phyloP scores from a whole-genome alignment of 768 basidiomycete genomes.

The Lactarius evosmus region DNA sequence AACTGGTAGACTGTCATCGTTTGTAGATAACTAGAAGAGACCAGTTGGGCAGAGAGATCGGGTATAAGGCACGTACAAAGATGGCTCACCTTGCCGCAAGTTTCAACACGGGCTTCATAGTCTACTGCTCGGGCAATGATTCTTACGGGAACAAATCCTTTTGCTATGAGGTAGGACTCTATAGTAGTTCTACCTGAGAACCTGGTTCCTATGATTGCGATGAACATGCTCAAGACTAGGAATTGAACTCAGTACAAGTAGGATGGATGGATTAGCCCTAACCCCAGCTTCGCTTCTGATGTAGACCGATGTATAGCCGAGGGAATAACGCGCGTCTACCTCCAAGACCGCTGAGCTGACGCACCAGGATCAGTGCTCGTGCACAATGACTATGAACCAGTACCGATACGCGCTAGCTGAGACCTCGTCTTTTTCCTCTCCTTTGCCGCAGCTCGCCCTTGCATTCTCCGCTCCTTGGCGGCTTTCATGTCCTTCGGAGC shows the following conservation, averaged over 20 bases:
- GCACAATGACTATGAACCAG: constrained; percentile 1
- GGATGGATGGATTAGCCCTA: constrained; percentile 1
- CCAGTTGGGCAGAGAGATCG: not conserved
- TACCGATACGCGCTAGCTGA: not conserved
- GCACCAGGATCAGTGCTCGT: not conserved
- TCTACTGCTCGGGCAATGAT: constrained; percentile 1
- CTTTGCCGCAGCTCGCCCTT: constrained; percentile 51
- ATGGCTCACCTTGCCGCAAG: not conserved
- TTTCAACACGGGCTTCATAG: not conserved
- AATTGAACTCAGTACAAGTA: not conserved
- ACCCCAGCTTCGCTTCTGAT: not conserved
- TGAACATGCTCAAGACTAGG: constrained; percentile 47
- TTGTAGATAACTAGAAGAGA: not conserved
- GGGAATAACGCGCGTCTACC: not conserved
- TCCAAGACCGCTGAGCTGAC: not conserved
- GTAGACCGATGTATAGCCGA: not conserved
- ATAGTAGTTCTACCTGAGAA: constrained; percentile 44
- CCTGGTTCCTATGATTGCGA: constrained; percentile 62
- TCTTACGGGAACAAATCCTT: constrained; percentile 26
- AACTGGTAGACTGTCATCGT: not conserved
- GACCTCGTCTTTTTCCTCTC: constrained; percentile 29
- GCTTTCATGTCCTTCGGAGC: constrained; percentile 76
- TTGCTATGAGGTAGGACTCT: constrained; percentile 26
- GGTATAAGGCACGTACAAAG: not conserved
- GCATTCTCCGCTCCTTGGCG: constrained; percentile 55